These are phyloP conservation scores for Silene uniflora DNA, from an alignment of 148 eudicot genomes.

Conservation along the genomic window DNA sequence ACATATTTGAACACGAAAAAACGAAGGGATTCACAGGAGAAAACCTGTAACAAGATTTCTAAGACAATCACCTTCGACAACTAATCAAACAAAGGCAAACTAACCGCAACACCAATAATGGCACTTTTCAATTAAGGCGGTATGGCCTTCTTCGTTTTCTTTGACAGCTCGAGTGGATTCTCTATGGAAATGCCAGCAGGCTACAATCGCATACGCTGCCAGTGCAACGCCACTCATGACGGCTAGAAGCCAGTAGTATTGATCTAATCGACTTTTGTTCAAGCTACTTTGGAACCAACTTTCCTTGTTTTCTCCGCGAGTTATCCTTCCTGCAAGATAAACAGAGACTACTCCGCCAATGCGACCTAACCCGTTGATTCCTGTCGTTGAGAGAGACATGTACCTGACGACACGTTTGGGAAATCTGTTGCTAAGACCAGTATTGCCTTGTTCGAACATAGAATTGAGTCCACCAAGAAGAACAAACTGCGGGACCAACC, in stretches of 20 bases:
- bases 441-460: slow-evolving; percentile 13
- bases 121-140: neutral
- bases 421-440: neutral
- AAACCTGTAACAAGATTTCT: too few species aligned
- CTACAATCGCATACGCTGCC: slow-evolving; percentile 21
- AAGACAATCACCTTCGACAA: too few species aligned
- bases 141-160: neutral
- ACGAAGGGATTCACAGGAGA: too few species aligned
- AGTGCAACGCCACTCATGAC: slow-evolving; percentile 25
- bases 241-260: slow-evolving; percentile 47
- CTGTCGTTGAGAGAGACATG: slow-evolving; percentile 15
- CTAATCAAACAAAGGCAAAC: too few species aligned
- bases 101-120: neutral
- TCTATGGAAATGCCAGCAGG: slow-evolving; percentile 21
- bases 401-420: slow-evolving; percentile 9
- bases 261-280: slow-evolving; percentile 41
- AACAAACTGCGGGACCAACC: slow-evolving; percentile 39
- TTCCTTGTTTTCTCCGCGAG: slow-evolving; percentile 18
- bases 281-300: slow-evolving; percentile 46
- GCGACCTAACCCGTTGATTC: slow-evolving; percentile 32
- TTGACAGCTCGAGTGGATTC: neutral
- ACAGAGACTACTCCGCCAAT: slow-evolving; percentile 38
- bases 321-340: slow-evolving; percentile 31
- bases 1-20: too few species aligned
- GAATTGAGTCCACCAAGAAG: slow-evolving; percentile 32